Conservation (phyloP, 108 stramenopile species). For the Bacterosira constricta region DNA sequence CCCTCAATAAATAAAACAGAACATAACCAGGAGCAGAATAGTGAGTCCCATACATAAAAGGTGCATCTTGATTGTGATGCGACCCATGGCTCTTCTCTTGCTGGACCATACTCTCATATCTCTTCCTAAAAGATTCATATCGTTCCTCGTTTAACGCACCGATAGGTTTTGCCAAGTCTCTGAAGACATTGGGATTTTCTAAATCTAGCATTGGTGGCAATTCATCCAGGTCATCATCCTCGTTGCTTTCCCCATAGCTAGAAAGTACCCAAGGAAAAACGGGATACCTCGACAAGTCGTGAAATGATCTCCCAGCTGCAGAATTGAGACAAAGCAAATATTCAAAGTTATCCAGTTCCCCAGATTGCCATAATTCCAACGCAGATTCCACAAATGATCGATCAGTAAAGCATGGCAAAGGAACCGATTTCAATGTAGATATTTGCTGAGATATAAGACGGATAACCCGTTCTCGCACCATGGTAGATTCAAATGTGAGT, state of each 20-base stretch:
- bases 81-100: conserved; percentile 28
- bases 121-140: conserved; percentile 82
- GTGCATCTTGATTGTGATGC: conserved; percentile 45
- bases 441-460: conserved; percentile 51
- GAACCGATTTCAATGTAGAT: conserved; percentile 3
- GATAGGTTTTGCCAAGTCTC: conserved; percentile 97
- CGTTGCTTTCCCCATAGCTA: conserved; percentile 81
- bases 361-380: conserved; percentile 64
- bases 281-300: conserved; percentile 97
- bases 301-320: conserved; percentile 90
- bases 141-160: conserved; percentile 92
- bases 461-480: conserved; percentile 77
- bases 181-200: conserved; percentile 53
- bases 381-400: conserved; percentile 75
- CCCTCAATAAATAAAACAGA: conserved; percentile 95
- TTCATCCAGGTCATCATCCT: conserved; percentile 28
- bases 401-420: conserved; percentile 75
- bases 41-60: conserved; percentile 96
- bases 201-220: conserved; percentile 47
- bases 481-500: conserved; percentile 66
- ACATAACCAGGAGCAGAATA: conserved; percentile 98
- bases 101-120: conserved; percentile 77
- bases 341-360: conserved; percentile 87
- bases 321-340: conserved; percentile 96
- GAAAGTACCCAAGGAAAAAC: conserved; percentile 98